A percentile compares a stretch with the other conserved stretches of the same genome.
Evolutionary conservation across 1,139 yeast genomes (phyloP).

Genomic region (Spathaspora sp.): DNA sequence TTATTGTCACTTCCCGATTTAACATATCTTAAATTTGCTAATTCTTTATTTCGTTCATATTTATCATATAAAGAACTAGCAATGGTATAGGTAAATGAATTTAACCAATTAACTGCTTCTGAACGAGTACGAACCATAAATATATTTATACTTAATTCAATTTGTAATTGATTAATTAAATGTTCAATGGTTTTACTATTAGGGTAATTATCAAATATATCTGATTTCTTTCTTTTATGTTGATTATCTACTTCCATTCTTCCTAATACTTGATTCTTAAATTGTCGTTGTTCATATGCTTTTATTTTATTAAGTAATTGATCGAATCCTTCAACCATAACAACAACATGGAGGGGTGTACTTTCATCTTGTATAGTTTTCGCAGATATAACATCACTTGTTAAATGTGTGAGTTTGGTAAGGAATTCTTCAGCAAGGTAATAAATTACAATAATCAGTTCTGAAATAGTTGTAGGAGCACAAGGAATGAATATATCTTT

Average conservation of each 20-base stretch:
- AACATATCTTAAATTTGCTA: conserved; percentile 54
- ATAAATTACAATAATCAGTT: conserved; percentile 43
- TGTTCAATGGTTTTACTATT: conserved; percentile 38
- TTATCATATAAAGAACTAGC: conserved; percentile 56
- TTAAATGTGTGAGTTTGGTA: conserved; percentile 24
- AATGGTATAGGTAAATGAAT: conserved; percentile 56
- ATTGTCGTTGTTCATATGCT: conserved; percentile 45
- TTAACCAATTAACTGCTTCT: conserved; percentile 56
- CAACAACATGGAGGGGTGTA: conserved; percentile 18
- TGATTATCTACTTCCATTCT: not conserved
- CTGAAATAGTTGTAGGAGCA: conserved; percentile 36
- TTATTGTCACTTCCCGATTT: conserved; percentile 51
- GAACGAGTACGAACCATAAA: conserved; percentile 45
- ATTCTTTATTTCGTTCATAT: conserved; percentile 49
- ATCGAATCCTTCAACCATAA: conserved; percentile 52
- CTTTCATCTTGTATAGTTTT: not conserved
- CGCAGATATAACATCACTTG: not conserved
- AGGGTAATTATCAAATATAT: conserved; percentile 20
- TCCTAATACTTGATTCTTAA: conserved; percentile 37
- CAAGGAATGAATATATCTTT: conserved; percentile 58
- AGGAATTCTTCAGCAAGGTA: conserved; percentile 49
- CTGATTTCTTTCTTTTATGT: conserved; percentile 8
- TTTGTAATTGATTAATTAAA: conserved; percentile 28
- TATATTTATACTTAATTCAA: conserved; percentile 38
- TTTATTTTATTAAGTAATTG: conserved; percentile 43